Base-by-base conservation (phyloP, 257 asterid species). In the Solanum ossicruentum region DNA sequence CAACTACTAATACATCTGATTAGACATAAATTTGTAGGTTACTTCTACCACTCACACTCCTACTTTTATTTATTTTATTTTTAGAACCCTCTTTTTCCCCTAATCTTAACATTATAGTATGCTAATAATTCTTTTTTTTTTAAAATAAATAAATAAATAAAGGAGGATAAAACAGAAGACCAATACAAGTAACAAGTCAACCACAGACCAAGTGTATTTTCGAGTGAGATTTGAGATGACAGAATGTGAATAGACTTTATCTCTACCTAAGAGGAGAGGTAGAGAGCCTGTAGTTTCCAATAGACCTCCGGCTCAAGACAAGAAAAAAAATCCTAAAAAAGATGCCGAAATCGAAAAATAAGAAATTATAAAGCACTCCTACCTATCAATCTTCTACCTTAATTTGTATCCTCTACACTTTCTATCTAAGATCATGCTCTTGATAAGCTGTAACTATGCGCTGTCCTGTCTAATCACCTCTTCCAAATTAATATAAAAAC, bases 1-100 rank as follows among this genome's bases (percentile, higher is more conserved):
- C 67, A 66, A 61, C 66, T 72, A 84, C 47, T 32, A 84, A 84
- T 67, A 39, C 51, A 55, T 71, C 32, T 60, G 45, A 56, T 54
- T 54, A 67, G 65, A 78, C 83, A 78, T 78, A 7, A 77, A 78
- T 78, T 52, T 65, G 49, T 78, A 78, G 65, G 26, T 78, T 78
- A 8, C 43, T 75, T 10, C 60, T 75, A 13, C 12, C 81, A 67
- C 36, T 66, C 2, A 12, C 49, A 52, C 32, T 82, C 3, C 8
- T 83, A 49, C 3, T 52, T 51, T 82, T 43, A 17, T 61, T 10
- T 28, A 61, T 18, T 23, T 82, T 16, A 20, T 60, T 60, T 65
- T 39, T 58, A 36, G 41, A 41, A n/a, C 36, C 16, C 43, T 4
- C 20, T 13, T 15, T 28, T 4, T 2, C 8, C 3, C 16, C 39